These are phyloP conservation scores for Lactuca sativa DNA, from an alignment of 129 eudicot genomes.

Conservation along the genomic window DNA sequence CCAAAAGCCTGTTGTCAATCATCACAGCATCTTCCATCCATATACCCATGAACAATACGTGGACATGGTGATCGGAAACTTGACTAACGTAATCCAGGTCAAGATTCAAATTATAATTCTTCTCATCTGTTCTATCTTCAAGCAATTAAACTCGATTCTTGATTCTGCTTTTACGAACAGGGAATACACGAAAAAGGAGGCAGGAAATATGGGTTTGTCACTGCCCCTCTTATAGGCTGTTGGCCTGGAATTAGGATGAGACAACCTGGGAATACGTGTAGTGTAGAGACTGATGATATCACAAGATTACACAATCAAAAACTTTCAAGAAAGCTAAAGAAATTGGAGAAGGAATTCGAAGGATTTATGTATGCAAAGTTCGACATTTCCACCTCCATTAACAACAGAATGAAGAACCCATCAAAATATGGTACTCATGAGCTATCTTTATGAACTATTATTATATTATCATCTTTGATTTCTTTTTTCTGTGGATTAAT, in stretches of 20 bases:
- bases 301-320: constrained; percentile 29
- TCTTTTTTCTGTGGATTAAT: not conserved
- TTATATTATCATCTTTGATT: not conserved
- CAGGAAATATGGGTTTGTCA: constrained; percentile 47
- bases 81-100: constrained; percentile 39
- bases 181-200: constrained; percentile 49
- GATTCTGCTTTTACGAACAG: constrained; percentile 23
- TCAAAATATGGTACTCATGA: constrained; percentile 45
- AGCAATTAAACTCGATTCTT: not conserved
- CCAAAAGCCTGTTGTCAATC: constrained; percentile 24
- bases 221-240: constrained; percentile 47
- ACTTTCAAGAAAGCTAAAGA: constrained; percentile 9
- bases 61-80: constrained; percentile 44
- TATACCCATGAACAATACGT: constrained; percentile 33
- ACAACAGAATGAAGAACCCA: constrained; percentile 30
- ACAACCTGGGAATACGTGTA: constrained; percentile 29
- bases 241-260: constrained; percentile 28
- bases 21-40: constrained; percentile 17
- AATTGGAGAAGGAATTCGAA: constrained; percentile 28
- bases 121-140: not conserved
- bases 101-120: not conserved
- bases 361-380: constrained; percentile 40
- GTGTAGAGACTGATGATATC: constrained; percentile 29
- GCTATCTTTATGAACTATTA: not conserved
- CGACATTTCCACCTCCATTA: constrained; percentile 22